These are phyloP conservation scores for Aquilaria agallochum DNA, from an alignment of 441 rosid species.

Conservation along the genomic window DNA sequence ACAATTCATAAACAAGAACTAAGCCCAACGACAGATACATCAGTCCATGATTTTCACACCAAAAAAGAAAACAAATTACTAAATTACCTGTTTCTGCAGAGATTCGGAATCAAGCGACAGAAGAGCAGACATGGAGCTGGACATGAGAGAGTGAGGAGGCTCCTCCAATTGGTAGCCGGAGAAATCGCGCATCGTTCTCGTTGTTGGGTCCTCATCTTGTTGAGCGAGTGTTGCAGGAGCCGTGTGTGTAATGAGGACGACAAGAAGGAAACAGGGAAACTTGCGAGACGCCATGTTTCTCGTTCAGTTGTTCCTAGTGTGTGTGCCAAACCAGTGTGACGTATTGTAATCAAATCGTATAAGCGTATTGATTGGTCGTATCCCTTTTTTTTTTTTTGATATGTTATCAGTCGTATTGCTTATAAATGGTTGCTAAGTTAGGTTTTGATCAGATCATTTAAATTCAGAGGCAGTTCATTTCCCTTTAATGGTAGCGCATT, in stretches of 20 bases:
- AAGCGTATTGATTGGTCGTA: no score
- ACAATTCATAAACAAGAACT: not conserved
- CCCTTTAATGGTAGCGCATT: no score
- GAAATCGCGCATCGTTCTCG: conserved; percentile 75
- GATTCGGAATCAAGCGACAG: conserved; percentile 50
- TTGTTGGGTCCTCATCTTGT: conserved; percentile 47
- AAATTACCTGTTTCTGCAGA: conserved; percentile 60
- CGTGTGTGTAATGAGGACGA: conserved; percentile 15
- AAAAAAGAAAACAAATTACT: not conserved
- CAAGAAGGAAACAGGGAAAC: conserved; percentile 10
- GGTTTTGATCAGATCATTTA: no score
- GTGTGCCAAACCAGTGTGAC: no score
- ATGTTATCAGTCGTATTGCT: no score
- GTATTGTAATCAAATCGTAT: no score
- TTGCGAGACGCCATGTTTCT: not conserved
- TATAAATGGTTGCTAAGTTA: no score
- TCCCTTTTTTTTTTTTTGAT: no score
- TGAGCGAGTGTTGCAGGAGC: conserved; percentile 31
- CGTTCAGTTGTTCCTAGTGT: no score
- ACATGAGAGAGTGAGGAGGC: conserved; percentile 25
- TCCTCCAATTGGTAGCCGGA: conserved; percentile 82
- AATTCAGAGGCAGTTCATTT: no score
- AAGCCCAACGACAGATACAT: not conserved
- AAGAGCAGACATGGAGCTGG: conserved; percentile 31
- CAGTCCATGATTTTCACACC: not conserved